These are phyloP conservation scores for Wickerhamiella sergipiensis DNA, from an alignment of 805 yeast genomes.

Conservation along the genomic window DNA sequence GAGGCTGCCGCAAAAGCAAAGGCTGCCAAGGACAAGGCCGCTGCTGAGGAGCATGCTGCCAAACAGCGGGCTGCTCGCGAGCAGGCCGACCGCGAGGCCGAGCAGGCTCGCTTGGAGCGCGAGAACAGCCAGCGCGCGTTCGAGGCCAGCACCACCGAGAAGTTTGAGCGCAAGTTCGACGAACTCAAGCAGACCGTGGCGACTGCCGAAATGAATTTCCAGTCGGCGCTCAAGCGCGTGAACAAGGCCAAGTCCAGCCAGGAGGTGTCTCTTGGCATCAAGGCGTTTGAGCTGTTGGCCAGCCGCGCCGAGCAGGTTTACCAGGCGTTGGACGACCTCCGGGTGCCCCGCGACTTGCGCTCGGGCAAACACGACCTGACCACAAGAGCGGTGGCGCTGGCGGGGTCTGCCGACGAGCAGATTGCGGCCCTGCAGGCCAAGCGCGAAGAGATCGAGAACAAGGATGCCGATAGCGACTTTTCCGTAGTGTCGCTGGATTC, in stretches of 20 bases:
- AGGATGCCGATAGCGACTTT: background rate
- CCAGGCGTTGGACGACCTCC: background rate
- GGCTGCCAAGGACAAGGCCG: background rate
- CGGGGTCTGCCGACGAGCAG: background rate
- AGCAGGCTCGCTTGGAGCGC: background rate
- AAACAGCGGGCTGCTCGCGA: background rate
- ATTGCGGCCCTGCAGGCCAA: background rate
- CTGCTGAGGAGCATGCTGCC: background rate
- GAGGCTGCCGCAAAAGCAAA: background rate
- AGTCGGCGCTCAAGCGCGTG: background rate
- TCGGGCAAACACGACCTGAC: background rate
- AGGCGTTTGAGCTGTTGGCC: background rate
- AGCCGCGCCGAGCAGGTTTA: background rate
- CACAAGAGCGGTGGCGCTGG: background rate
- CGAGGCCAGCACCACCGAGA: background rate
- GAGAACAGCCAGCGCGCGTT: background rate
- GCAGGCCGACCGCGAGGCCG: background rate
- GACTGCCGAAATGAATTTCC: background rate
- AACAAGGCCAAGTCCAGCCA: background rate
- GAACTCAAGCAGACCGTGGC: background rate
- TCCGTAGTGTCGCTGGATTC: background rate
- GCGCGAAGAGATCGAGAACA: background rate
- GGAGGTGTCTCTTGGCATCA: background rate
- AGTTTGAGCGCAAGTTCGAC: background rate
- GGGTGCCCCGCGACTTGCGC: slow-evolving; percentile 1